phyloP scores from a whole-genome alignment of 2,329 filamentous ascomycete species.

The Dothistroma septosporum region DNA sequence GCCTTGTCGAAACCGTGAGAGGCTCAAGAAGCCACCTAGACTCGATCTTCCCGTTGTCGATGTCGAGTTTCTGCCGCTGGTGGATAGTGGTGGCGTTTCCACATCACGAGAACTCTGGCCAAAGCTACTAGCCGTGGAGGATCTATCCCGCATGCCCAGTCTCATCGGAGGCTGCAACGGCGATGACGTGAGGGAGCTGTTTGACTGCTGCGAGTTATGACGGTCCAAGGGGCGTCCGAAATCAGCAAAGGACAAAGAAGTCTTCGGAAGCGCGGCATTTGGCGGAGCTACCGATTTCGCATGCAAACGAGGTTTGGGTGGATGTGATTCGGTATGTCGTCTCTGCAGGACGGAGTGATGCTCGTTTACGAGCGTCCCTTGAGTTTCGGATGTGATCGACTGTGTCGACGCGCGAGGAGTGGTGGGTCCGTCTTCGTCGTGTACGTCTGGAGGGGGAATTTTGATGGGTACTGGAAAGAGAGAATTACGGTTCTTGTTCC shows the following conservation, averaged over 20 bases:
- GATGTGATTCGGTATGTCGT: slow-evolving; percentile 29
- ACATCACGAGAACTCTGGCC: slow-evolving; percentile 68
- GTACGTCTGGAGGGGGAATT: slow-evolving; percentile 49
- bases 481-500: slow-evolving; percentile 69
- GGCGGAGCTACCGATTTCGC: slow-evolving; percentile 36
- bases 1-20: slow-evolving; percentile 74
- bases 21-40: slow-evolving; percentile 80
- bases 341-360: slow-evolving; percentile 21
- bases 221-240: slow-evolving; percentile 50
- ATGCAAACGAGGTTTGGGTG: slow-evolving; percentile 20
- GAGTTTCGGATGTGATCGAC: slow-evolving; percentile 24
- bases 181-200: slow-evolving; percentile 60
- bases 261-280: slow-evolving; percentile 50
- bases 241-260: slow-evolving; percentile 45
- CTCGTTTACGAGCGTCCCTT: slow-evolving; percentile 19
- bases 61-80: slow-evolving; percentile 65
- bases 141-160: slow-evolving; percentile 65
- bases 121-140: slow-evolving; percentile 84
- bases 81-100: slow-evolving; percentile 58
- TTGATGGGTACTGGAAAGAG: slow-evolving; percentile 88
- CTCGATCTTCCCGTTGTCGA: slow-evolving; percentile 85
- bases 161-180: slow-evolving; percentile 56
- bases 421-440: slow-evolving; percentile 35
- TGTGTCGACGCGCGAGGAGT: slow-evolving; percentile 37
- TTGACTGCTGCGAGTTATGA: slow-evolving; percentile 60